Percentiles rank a stretch among this genome's conserved stretches.
Conservation (phyloP, 2,329 filamentous ascomycete genomes). For the Phyllosticta citriasiana region DNA sequence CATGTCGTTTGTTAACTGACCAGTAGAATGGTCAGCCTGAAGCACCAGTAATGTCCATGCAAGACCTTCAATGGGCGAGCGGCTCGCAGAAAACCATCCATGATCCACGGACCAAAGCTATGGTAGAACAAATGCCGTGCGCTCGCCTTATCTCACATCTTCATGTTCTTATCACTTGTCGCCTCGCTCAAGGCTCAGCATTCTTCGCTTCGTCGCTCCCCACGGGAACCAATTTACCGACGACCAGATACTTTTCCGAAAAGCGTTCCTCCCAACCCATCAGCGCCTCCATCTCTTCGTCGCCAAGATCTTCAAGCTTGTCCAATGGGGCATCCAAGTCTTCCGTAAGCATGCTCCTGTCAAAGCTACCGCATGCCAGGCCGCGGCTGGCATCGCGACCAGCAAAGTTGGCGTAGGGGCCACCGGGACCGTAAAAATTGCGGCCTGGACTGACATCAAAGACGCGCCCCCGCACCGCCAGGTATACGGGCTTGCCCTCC, state of each 20-base stretch:
- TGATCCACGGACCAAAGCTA: neutral
- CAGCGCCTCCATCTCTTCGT: slow-evolving; percentile 72
- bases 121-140: neutral
- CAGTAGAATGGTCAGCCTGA: neutral
- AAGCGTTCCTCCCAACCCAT: slow-evolving; percentile 92
- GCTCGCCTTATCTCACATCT: neutral
- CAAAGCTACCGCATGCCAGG: slow-evolving; percentile 83
- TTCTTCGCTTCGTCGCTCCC: slow-evolving; percentile 44
- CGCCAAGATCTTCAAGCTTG: slow-evolving; percentile 58
- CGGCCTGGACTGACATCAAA: slow-evolving; percentile 82
- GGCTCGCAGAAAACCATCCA: neutral
- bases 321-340: slow-evolving; percentile 79
- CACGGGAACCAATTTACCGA: slow-evolving; percentile 70
- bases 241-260: slow-evolving; percentile 86
- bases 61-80: neutral
- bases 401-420: slow-evolving; percentile 93
- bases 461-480: slow-evolving; percentile 82
- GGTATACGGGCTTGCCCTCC: slow-evolving; percentile 65
- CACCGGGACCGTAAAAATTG: slow-evolving; percentile 94
- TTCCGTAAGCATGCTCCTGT: slow-evolving; percentile 88
- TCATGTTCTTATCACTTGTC: neutral
- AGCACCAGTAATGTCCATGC: neutral
- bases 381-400: slow-evolving; percentile 84
- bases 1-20: too few species aligned
- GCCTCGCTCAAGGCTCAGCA: slow-evolving; percentile 14